Base-by-base conservation (phyloP, 495 filamentous ascomycete genomes). In the Xylaria sp. region DNA sequence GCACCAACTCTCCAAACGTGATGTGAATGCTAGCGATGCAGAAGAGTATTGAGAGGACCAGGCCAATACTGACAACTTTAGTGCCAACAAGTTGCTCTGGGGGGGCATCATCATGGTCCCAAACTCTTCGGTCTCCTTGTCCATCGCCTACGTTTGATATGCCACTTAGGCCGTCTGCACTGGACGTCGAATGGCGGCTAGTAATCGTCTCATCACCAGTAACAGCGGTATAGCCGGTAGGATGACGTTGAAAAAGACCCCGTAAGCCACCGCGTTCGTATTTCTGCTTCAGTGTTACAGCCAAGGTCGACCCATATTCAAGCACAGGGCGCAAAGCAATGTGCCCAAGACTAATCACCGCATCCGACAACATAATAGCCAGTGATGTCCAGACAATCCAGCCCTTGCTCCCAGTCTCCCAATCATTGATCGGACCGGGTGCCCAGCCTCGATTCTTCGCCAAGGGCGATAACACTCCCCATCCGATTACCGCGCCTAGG, bases 301-400 rank as follows among this genome's bases (percentile, higher is more conserved):
- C 11, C 11, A 74, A 57, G 11, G 75, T 61, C 14, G 75, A 72
- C 3, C 61, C 73, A 35, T 61, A 48, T 57, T 72, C 71, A 19
- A 77, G 2, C 50, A 91, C 64, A 8, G 92, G 90, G 35, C 88
- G 89, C 12, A 91, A 68, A 7, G 93, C 85, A 31, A 99, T 85
- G 84, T 93, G 94, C 5, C 92, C 90, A 24, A 99, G 86, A 73
- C 93, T 97, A 65, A 98, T 87, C 5, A 98, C 82, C 2, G 95
- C 92, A 81, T 99, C 96, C 9, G 93, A 91, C 71, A 99, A 87
- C 96, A 99, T 99, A 72, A 99, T 97, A 1, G 96, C 93, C 40
- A 99, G 80, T 68, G 92, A 95, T 1, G 95, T 83, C 96, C 96
- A 99, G 0, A 98, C 93, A 69, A 99, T 97, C 96, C 96, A 99